These are phyloP conservation scores for Didymella glomerata DNA, from an alignment of 2,329 filamentous ascomycete genomes.

Conservation along the genomic window DNA sequence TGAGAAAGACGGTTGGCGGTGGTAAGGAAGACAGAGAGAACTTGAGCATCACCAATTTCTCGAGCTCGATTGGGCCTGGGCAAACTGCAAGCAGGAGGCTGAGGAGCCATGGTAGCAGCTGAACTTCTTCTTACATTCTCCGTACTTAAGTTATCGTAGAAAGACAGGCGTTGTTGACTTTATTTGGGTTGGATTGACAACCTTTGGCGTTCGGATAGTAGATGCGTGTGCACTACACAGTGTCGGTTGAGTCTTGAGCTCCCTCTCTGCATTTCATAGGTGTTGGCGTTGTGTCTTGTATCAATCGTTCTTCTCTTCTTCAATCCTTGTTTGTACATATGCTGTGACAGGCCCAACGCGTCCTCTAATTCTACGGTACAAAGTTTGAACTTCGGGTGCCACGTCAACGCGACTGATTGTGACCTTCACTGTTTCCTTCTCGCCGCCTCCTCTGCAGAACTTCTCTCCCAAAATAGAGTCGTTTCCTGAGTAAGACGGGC, in stretches of 20 bases:
- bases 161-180: conserved; percentile 1
- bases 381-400: neutral
- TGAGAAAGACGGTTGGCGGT: conserved; percentile 54
- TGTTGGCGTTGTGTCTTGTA: conserved; percentile 2
- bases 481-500: neutral
- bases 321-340: neutral
- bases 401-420: neutral
- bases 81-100: conserved; percentile 48
- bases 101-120: conserved; percentile 49
- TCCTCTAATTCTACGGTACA: neutral
- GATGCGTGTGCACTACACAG: conserved; percentile 14
- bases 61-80: conserved; percentile 51
- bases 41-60: conserved; percentile 51
- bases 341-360: neutral
- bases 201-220: conserved; percentile 6
- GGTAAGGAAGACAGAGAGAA: conserved; percentile 53
- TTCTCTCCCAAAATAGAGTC: neutral
- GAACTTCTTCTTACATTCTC: neutral
- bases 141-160: neutral
- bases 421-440: neutral
- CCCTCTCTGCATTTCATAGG: conserved; percentile 13
- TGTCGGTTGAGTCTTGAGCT: conserved; percentile 10
- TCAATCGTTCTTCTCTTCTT: neutral
- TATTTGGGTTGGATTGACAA: neutral
- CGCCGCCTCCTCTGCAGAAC: neutral